Percentiles rank a stretch among this genome's conserved stretches.
phyloP scores from a whole-genome alignment of 164 flowering plant genomes.

The Malania oleifera region DNA sequence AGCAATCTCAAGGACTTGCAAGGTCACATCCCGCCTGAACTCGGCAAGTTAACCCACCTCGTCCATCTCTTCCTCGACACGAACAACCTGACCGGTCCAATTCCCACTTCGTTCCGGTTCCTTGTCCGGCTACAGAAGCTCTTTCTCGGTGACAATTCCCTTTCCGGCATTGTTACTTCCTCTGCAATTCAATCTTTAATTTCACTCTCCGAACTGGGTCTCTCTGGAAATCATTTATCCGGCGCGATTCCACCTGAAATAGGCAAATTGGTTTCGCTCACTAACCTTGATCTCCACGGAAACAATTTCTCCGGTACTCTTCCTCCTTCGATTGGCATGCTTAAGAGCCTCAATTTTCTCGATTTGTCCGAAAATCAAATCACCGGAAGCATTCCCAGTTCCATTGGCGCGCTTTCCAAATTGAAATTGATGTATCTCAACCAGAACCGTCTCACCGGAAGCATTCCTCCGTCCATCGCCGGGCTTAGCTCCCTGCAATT shows the following conservation, averaged over 20 bases:
- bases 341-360: constrained; percentile 29
- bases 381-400: constrained; percentile 43
- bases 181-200: constrained; percentile 20
- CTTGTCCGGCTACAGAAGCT: constrained; percentile 38
- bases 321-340: constrained; percentile 43
- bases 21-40: constrained; percentile 52
- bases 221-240: constrained; percentile 42
- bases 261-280: constrained; percentile 27
- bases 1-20: constrained; percentile 44
- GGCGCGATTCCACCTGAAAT: constrained; percentile 46
- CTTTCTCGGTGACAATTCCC: constrained; percentile 33
- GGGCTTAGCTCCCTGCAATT: constrained; percentile 30
- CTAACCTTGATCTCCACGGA: constrained; percentile 33
- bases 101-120: constrained; percentile 35
- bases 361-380: constrained; percentile 50
- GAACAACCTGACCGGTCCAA: constrained; percentile 48
- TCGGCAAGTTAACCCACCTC: constrained; percentile 43
- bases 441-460: constrained; percentile 45
- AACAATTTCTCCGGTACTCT: constrained; percentile 45
- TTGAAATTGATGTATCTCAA: constrained; percentile 33
- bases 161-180: constrained; percentile 39
- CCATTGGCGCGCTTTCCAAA: constrained; percentile 39
- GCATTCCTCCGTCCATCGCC: constrained; percentile 42
- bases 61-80: constrained; percentile 33
- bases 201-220: constrained; percentile 33